These are phyloP conservation scores for Thielaviopsis populi DNA, from an alignment of 2,329 filamentous ascomycete species.

Conservation along the genomic window DNA sequence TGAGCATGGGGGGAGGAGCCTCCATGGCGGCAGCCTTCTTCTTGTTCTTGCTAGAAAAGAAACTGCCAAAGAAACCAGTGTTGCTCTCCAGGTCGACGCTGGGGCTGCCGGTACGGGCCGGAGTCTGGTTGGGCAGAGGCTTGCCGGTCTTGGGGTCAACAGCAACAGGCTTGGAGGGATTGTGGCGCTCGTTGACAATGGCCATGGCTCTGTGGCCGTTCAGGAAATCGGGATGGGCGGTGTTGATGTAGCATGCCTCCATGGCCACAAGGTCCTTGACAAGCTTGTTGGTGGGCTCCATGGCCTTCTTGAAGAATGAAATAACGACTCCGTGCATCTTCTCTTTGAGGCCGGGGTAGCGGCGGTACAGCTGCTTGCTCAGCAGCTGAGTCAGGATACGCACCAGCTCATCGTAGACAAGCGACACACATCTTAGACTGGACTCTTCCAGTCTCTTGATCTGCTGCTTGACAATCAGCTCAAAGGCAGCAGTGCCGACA, in stretches of 20 bases:
- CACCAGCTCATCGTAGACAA: conserved; percentile 95
- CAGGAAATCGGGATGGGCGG: conserved; percentile 91
- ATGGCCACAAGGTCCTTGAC: conserved; percentile 85
- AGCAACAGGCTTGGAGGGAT: conserved; percentile 68
- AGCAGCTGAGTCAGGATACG: conserved; percentile 86
- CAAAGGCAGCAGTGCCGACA: conserved; percentile 94
- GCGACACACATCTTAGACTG: conserved; percentile 88
- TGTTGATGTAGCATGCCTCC: conserved; percentile 97
- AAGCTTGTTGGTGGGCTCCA: conserved; percentile 96
- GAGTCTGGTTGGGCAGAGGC: conserved; percentile 55
- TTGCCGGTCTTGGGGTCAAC: conserved; percentile 98
- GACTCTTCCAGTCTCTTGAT: conserved; percentile 94
- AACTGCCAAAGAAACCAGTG: conserved; percentile 88
- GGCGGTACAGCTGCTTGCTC: conserved; percentile 73
- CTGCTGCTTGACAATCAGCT: conserved; percentile 96
- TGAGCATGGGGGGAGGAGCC: conserved; percentile 76
- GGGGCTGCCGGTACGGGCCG: conserved; percentile 61
- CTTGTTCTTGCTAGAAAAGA: conserved; percentile 99
- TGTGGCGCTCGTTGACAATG: conserved; percentile 87
- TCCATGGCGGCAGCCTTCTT: conserved; percentile 99
- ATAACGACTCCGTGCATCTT: conserved; percentile 92
- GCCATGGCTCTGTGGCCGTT: conserved; percentile 98
- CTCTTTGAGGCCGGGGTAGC: conserved; percentile 91
- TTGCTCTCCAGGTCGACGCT: conserved; percentile 44
- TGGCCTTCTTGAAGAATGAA: conserved; percentile 90